These are phyloP conservation scores for Fusarium penzigii DNA, from an alignment of 2,329 filamentous ascomycete genomes.

Conservation along the genomic window DNA sequence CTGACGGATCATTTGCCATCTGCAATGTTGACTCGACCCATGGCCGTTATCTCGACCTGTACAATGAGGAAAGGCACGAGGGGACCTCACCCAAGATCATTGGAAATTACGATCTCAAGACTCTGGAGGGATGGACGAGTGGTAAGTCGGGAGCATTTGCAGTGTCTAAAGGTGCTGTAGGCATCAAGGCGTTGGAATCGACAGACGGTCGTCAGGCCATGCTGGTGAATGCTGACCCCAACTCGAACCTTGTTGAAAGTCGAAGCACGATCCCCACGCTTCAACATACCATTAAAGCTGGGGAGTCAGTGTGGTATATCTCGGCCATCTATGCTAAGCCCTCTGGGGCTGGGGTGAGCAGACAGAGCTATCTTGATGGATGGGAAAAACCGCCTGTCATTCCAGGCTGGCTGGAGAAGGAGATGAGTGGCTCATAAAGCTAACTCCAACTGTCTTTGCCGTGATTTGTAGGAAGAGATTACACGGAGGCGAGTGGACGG, in stretches of 20 bases:
- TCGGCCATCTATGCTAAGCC: slow-evolving; percentile 73
- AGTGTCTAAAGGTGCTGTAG: slow-evolving; percentile 57
- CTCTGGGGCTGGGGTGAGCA: slow-evolving; percentile 51
- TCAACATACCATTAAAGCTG: slow-evolving; percentile 59
- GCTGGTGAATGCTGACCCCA: slow-evolving; percentile 74
- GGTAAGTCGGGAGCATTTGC: slow-evolving; percentile 57
- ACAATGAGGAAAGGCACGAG: slow-evolving; percentile 47
- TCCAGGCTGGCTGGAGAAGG: slow-evolving; percentile 60
- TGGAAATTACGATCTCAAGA: slow-evolving; percentile 60
- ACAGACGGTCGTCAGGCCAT: slow-evolving; percentile 55
- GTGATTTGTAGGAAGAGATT: not conserved
- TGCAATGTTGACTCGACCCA: slow-evolving; percentile 51
- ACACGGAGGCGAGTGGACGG: slow-evolving; percentile 12
- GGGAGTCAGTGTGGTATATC: slow-evolving; percentile 65
- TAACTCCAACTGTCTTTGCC: slow-evolving; percentile 14
- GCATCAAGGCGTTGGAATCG: slow-evolving; percentile 57
- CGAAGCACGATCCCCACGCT: slow-evolving; percentile 72
- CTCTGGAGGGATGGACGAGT: slow-evolving; percentile 53
- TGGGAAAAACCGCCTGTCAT: slow-evolving; percentile 62
- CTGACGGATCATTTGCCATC: slow-evolving; percentile 75
- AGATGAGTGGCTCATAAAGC: slow-evolving; percentile 40
- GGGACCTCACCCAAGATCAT: slow-evolving; percentile 58
- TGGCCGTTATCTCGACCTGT: slow-evolving; percentile 52
- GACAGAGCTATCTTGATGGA: slow-evolving; percentile 55
- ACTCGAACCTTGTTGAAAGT: slow-evolving; percentile 74